Percentiles rank a stretch among this genome's conserved stretches.
phyloP scores from a whole-genome alignment of 176 grass and related monocot genomes.

The Triticum turgidum region DNA sequence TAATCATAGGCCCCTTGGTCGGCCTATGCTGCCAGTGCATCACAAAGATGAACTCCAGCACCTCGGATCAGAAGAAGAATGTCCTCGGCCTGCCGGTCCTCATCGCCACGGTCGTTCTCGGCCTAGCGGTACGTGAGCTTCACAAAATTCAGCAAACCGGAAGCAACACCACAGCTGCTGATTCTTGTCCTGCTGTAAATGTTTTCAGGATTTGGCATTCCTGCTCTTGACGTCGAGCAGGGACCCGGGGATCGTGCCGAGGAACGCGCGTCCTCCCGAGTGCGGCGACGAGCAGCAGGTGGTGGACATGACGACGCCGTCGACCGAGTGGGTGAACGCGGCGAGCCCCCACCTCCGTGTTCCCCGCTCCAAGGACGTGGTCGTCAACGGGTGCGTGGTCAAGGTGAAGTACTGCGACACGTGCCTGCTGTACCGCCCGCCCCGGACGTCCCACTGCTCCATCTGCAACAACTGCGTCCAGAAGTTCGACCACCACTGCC shows the following conservation, averaged over 20 bases:
- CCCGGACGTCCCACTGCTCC: conserved; percentile 77
- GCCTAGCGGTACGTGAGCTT: conserved; percentile 34
- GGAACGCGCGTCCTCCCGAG: conserved; percentile 58
- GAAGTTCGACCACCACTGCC: conserved; percentile 94
- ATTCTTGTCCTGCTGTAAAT: background rate
- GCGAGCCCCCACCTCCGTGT: conserved; percentile 61
- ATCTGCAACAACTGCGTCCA: conserved; percentile 94
- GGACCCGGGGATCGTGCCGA: conserved; percentile 88
- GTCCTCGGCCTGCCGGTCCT: conserved; percentile 65
- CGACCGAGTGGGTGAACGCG: conserved; percentile 68
- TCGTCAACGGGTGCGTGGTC: conserved; percentile 57
- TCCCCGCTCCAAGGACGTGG: conserved; percentile 64
- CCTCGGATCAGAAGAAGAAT: conserved; percentile 8
- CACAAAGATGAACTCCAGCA: conserved; percentile 43
- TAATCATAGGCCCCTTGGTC: conserved; percentile 56
- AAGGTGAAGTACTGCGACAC: conserved; percentile 96
- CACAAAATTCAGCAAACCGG: background rate
- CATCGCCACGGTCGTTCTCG: conserved; percentile 40
- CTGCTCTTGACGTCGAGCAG: conserved; percentile 78
- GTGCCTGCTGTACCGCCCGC: conserved; percentile 79
- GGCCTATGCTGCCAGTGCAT: conserved; percentile 69
- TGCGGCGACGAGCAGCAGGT: background rate
- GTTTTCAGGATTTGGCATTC: conserved; percentile 55
- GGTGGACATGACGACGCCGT: conserved; percentile 31
- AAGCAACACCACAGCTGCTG: background rate